These are phyloP conservation scores for Geotrichum australiense DNA, from an alignment of 1,139 yeast species.

Conservation along the genomic window DNA sequence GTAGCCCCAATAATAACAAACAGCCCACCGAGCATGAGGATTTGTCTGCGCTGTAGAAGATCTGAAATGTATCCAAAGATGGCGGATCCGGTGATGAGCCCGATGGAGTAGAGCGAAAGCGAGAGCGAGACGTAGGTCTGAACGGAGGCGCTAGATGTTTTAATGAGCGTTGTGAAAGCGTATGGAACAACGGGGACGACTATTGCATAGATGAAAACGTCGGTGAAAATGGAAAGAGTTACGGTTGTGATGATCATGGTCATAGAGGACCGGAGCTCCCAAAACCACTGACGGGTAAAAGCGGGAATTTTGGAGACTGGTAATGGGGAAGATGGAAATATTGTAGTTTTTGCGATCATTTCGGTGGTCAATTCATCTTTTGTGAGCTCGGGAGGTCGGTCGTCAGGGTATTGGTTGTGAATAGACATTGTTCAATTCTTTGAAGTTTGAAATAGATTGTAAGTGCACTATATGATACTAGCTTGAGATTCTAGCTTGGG, in stretches of 20 bases:
- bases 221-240: slow-evolving; percentile 32
- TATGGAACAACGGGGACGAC: slow-evolving; percentile 35
- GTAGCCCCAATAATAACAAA: slow-evolving; percentile 31
- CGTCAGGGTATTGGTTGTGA: too few relatives aligned
- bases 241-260: slow-evolving; percentile 27
- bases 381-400: too few relatives aligned
- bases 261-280: slow-evolving; percentile 30
- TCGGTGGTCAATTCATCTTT: too few relatives aligned
- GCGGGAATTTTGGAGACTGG: too few relatives aligned
- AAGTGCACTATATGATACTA: too few relatives aligned
- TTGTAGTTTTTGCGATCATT: too few relatives aligned
- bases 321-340: too few relatives aligned
- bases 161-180: slow-evolving; percentile 29
- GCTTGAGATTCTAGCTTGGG: too few relatives aligned
- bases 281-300: too few relatives aligned
- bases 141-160: slow-evolving; percentile 25
- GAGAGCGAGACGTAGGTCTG: slow-evolving; percentile 30
- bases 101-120: slow-evolving; percentile 34
- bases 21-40: slow-evolving; percentile 32
- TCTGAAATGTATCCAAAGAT: slow-evolving; percentile 32
- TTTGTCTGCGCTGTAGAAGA: slow-evolving; percentile 24
- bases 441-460: too few relatives aligned
- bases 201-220: slow-evolving; percentile 31
- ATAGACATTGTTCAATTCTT: too few relatives aligned
- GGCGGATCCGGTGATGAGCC: slow-evolving; percentile 31